Evolutionary conservation across 768 basidiomycete genomes (phyloP).

Genomic region (Porphyrellus cyaneotinctus): DNA sequence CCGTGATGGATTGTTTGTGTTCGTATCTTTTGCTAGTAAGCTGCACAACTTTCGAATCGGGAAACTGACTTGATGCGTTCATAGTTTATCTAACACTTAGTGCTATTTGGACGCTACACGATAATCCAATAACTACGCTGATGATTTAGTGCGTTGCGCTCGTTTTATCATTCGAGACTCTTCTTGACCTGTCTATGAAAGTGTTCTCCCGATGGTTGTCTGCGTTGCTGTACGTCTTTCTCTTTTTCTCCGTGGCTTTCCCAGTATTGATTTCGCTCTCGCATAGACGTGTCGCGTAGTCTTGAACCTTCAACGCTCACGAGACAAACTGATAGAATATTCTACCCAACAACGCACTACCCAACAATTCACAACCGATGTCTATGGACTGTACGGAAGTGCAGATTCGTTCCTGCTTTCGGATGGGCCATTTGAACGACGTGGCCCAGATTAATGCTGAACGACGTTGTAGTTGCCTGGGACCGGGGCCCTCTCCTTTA

Average conservation of each 20-base stretch:
- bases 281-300: slow-evolving; percentile 15
- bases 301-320: slow-evolving; percentile 15
- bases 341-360: background rate
- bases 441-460: background rate
- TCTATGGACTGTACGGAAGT: slow-evolving; percentile 11
- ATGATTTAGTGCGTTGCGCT: slow-evolving; percentile 12
- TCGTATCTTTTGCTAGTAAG: slow-evolving; percentile 18
- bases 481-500: too few relatives aligned
- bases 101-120: background rate
- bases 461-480: background rate
- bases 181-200: slow-evolving; percentile 1
- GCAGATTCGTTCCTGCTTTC: slow-evolving; percentile 16
- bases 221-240: slow-evolving; percentile 17
- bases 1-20: slow-evolving; percentile 18
- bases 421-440: background rate
- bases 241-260: background rate
- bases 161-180: background rate
- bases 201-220: slow-evolving; percentile 16
- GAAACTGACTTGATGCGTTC: background rate
- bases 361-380: slow-evolving; percentile 15
- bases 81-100: slow-evolving; percentile 13
- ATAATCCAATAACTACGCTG: slow-evolving; percentile 1
- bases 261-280: background rate
- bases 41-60: background rate
- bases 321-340: rapidly evolving